Base-by-base conservation (phyloP, 805 yeast species). In the Clavispora asparagi region DNA sequence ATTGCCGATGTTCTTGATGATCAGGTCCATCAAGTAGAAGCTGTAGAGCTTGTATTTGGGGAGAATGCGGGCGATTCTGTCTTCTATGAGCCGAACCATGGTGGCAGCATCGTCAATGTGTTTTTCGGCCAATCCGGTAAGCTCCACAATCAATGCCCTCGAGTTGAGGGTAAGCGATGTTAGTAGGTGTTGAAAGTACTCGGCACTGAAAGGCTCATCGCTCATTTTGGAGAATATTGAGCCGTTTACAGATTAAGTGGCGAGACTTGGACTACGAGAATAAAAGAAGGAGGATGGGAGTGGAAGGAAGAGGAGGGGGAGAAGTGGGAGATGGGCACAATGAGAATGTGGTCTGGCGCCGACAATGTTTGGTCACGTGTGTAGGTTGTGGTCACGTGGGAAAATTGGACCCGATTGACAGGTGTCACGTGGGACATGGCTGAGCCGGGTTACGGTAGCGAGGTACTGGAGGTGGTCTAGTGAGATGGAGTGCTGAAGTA, bases 1-100 rank as follows among this genome's bases (percentile, higher is more conserved):
- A 46, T 65, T 70, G 13, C 77, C 76, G 28, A 71, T 60, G 54
- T 65, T 70, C 48, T 71, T 71, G 54, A 70, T 61, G 26, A 71
- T 68, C 32, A 73, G 68, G 54, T 71, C 77, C 58, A 71, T 50
- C 40, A 71, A 54, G 51, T 71, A 71, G 42, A 72, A 61, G 17
- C 66, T 50, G 50, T 50, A 64, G 17, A 68, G 58, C 38, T 55
- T 54, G 54, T 70, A 64, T 47, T 66, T 67, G 13, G 76, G 76
- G 28, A 69, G 53, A 44, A 70, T 64, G 45, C 61, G 65, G 42
- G 55, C 57, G 44, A 71, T 66, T 37, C 75, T 56, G 30, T 59
- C 61, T 46, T 69, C 74, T 13, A 70, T 56, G 45, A 62, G 51
- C n/a, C 56, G 60, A 11, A 62, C 65, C 23, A 71, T 70, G 27